These are phyloP conservation scores for Macrophomina pseudophaseolina DNA, from an alignment of 2,329 filamentous ascomycete genomes.

Conservation along the genomic window DNA sequence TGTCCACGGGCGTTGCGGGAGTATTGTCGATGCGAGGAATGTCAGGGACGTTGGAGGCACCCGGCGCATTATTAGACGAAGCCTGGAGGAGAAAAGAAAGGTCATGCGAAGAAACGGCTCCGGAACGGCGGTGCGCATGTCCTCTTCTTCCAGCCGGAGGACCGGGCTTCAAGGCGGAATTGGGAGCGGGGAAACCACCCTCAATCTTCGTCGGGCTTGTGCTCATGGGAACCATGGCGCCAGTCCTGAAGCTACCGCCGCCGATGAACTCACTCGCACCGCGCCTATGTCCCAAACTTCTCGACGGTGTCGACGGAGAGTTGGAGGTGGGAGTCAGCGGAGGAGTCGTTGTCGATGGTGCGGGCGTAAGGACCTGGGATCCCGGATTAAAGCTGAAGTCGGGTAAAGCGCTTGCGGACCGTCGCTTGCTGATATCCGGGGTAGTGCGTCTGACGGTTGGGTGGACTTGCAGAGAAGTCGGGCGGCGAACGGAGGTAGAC, in stretches of 20 bases:
- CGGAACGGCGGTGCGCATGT: constrained; percentile 81
- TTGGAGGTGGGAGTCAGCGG: constrained; percentile 44
- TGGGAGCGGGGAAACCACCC: constrained; percentile 62
- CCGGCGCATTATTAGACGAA: constrained; percentile 58
- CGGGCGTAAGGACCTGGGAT: constrained; percentile 27
- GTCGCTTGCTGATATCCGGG: constrained; percentile 44
- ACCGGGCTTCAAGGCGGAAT: constrained; percentile 53
- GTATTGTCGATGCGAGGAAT: constrained; percentile 24
- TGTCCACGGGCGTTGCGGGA: constrained; percentile 21
- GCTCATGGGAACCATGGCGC: constrained; percentile 64
- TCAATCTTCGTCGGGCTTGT: constrained; percentile 72
- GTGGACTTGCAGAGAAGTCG: constrained; percentile 45
- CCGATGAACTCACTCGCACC: constrained; percentile 88
- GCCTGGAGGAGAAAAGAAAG: constrained; percentile 71
- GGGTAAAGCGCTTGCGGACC: constrained; percentile 51
- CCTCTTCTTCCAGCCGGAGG: constrained; percentile 65
- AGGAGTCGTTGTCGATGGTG: constrained; percentile 40
- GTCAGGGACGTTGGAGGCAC: constrained; percentile 51
- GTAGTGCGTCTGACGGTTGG: constrained; percentile 38
- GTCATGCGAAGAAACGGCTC: constrained; percentile 82
- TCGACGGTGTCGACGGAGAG: constrained; percentile 53
- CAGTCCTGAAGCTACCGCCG: constrained; percentile 60
- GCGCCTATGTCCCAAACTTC: constrained; percentile 69
- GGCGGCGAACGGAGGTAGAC: constrained; percentile 41
- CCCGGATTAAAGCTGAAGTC: constrained; percentile 57